Conservation (phyloP, 2,329 filamentous ascomycete genomes). For the Cladosporium oxysporum region DNA sequence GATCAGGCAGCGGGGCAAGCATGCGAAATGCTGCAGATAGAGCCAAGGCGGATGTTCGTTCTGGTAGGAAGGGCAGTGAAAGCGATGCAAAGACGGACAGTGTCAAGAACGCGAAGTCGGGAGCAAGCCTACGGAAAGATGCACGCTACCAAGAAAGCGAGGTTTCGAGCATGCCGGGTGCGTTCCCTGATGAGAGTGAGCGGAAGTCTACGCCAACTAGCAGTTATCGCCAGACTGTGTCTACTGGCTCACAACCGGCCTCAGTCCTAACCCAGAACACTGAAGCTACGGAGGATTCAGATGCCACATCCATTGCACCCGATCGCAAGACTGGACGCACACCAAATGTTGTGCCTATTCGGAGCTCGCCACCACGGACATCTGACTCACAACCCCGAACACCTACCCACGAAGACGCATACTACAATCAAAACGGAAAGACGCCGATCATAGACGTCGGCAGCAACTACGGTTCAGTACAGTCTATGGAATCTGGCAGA, state of each 20-base stretch:
- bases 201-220: constrained; percentile 42
- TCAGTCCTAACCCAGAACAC: constrained; percentile 45
- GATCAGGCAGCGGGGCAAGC: constrained; percentile 48
- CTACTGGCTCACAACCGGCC: constrained; percentile 38
- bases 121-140: constrained; percentile 46
- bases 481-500: constrained; percentile 19
- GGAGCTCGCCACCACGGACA: constrained; percentile 44
- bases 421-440: constrained; percentile 41
- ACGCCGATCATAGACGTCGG: constrained; percentile 45
- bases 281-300: constrained; percentile 44
- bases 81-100: constrained; percentile 40
- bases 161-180: constrained; percentile 42
- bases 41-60: constrained; percentile 39
- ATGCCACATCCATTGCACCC: constrained; percentile 48
- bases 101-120: constrained; percentile 44
- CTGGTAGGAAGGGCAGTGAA: constrained; percentile 45
- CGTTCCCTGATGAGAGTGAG: constrained; percentile 38
- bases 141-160: constrained; percentile 43
- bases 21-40: constrained; percentile 44
- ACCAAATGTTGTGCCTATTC: constrained; percentile 38
- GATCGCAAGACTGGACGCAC: constrained; percentile 37
- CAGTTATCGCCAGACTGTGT: constrained; percentile 36
- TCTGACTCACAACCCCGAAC: constrained; percentile 50
- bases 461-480: constrained; percentile 29
- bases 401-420: constrained; percentile 43